Base-by-base conservation (phyloP, 2,329 filamentous ascomycete genomes). In the Paecilomyces fulvus region DNA sequence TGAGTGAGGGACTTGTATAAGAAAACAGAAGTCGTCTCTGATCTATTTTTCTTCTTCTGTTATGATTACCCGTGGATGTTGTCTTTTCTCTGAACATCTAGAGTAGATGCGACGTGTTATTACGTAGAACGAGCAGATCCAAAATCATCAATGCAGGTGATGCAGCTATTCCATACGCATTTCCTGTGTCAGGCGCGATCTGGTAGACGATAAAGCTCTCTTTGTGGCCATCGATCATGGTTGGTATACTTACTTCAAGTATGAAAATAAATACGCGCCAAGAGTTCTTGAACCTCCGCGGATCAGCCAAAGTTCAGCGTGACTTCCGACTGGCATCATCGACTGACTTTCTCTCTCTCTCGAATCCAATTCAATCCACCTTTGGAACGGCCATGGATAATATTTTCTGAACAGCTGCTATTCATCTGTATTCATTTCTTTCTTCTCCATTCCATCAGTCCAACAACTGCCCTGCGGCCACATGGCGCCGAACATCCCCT, bases 401-500 rank as follows among this genome's bases (percentile, higher is more conserved):
- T 7, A 17, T 43, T 17, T 43, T 8, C 14, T 43, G 37, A 20
- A 43, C 17, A 43, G 6, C 37, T 43, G 7, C 37, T 43, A 5
- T 43, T 43, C 3, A 4, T n/a, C 5, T 20, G 7, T 17, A 12
- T 9, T 43, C n/a, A 8, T 20, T 43, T 9, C 37, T 17, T 17
- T 43, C 14, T 17, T 17, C 2, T 4, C 9, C 5, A 17, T 43
- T 43, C 6, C 14, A n/a, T 8, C n/a, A 3, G 33, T 17, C 14
- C 37, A n/a, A 43, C n/a, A 43, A 17, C n/a, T 43, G 7, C 37
- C 37, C 37, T 43, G 37, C 54, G 55, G 52, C 51, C 52, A 53
- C 25, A 75, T 75, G 73, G 72, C 73, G 58, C 72, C 73, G n/a
- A 61, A 63, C 21, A 64, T 74, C 51, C 58, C 69, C 43, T 72